Conservation (phyloP, 2,329 filamentous ascomycete genomes). For the Trichoderma sp. region DNA sequence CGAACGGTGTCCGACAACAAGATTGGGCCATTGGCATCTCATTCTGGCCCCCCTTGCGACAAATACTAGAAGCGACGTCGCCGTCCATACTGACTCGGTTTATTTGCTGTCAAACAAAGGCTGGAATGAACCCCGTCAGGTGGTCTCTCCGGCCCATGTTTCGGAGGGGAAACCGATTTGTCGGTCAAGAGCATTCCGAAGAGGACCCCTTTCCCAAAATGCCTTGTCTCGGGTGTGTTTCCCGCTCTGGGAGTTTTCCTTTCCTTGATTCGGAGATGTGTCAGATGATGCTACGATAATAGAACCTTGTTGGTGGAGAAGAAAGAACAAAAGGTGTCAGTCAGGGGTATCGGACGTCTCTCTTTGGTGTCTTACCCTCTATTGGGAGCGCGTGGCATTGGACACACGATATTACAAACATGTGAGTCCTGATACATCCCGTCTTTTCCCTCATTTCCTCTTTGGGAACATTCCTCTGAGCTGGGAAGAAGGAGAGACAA, state of each 20-base stretch:
- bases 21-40: not conserved
- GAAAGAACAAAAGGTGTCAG: not conserved
- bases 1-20: not conserved
- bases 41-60: not conserved
- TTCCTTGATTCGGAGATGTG: not conserved
- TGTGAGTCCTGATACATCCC: not conserved
- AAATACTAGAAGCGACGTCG: not conserved
- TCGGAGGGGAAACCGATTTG: not conserved
- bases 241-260: not conserved
- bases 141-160: not conserved
- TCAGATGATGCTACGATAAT: not conserved
- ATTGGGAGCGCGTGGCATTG: slow-evolving; percentile 4
- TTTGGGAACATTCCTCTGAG: not conserved
- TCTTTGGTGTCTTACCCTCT: not conserved
- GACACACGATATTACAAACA: not conserved
- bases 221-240: slow-evolving; percentile 3
- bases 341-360: slow-evolving; percentile 19
- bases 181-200: slow-evolving; percentile 12
- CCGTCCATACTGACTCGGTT: not conserved
- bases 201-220: not conserved
- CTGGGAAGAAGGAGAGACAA: not conserved
- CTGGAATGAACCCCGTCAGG: slow-evolving; percentile 9
- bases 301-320: not conserved
- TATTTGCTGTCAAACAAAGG: not conserved
- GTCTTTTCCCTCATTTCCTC: not conserved